These are phyloP conservation scores for Sphagnum contortum DNA, from an alignment of 225 moss, liverwort and hornwort species.

Conservation along the genomic window DNA sequence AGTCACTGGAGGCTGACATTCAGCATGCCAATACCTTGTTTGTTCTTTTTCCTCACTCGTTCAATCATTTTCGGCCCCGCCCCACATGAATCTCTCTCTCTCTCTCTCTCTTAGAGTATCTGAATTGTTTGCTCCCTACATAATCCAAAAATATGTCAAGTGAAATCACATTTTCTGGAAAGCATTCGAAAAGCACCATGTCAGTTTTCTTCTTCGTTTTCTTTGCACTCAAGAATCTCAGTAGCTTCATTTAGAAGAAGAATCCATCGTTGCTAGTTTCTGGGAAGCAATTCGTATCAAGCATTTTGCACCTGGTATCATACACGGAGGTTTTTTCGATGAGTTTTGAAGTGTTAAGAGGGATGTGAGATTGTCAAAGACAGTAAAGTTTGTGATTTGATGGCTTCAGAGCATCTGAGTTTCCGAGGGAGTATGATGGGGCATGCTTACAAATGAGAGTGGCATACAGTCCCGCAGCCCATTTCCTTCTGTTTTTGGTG, in stretches of 20 bases:
- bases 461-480: neutral
- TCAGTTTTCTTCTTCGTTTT: too few relatives aligned
- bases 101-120: neutral
- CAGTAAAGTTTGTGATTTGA: neutral
- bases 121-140: neutral
- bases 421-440: neutral
- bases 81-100: neutral
- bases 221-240: too few relatives aligned
- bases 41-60: neutral
- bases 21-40: slow-evolving; percentile 26
- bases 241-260: too few relatives aligned
- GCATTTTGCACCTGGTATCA: too few relatives aligned
- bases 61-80: too few relatives aligned
- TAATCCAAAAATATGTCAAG: neutral
- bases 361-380: neutral
- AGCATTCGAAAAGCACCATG: too few relatives aligned
- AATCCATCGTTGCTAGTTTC: too few relatives aligned
- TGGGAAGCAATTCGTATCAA: too few relatives aligned
- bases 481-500: slow-evolving; percentile 2
- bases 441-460: slow-evolving; percentile 5
- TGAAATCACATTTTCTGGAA: neutral
- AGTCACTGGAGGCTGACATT: slow-evolving; percentile 26
- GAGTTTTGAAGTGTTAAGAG: too few relatives aligned
- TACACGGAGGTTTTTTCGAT: too few relatives aligned
- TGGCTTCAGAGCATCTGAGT: neutral